Percentiles rank a stretch among this genome's conserved stretches.
These are phyloP conservation scores for Herpetomonas samuelpessoai DNA, from an alignment of 208 protist genomes.

Conservation along the genomic window DNA sequence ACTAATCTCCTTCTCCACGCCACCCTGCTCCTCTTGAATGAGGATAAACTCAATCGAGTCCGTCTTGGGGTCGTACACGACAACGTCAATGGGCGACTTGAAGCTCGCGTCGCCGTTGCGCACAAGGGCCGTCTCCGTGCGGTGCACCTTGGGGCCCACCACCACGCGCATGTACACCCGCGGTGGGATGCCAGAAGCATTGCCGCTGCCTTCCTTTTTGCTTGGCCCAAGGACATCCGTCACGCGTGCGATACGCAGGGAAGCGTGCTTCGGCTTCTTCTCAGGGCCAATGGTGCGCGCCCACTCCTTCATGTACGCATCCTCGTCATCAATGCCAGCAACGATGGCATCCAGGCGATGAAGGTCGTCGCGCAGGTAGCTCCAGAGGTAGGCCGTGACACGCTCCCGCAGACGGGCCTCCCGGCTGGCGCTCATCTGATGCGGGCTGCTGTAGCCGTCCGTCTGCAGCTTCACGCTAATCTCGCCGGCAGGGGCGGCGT, in stretches of 20 bases:
- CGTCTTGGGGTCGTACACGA: conserved; percentile 37
- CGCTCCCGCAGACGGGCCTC: conserved; percentile 50
- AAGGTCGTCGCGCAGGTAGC: conserved; percentile 74
- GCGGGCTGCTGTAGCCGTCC: conserved; percentile 40
- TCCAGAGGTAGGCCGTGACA: conserved; percentile 73
- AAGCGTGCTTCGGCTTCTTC: conserved; percentile 23
- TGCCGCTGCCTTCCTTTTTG: conserved; percentile 5
- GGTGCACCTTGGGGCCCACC: conserved; percentile 34
- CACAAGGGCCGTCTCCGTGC: conserved; percentile 21
- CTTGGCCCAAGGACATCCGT: conserved; percentile 16
- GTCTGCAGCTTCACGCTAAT: conserved; percentile 45
- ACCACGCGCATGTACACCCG: conserved; percentile 35
- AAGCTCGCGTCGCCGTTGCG: conserved; percentile 37
- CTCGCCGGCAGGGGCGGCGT: conserved; percentile 53
- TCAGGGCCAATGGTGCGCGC: conserved; percentile 57
- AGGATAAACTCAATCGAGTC: conserved; percentile 57
- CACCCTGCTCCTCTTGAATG: conserved; percentile 28
- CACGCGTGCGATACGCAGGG: conserved; percentile 29
- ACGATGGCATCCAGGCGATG: conserved; percentile 75
- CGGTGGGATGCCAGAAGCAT: not conserved
- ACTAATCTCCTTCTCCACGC: conserved; percentile 48
- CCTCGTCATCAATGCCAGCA: conserved; percentile 43
- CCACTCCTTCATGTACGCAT: conserved; percentile 57
- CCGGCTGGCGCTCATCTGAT: conserved; percentile 21
- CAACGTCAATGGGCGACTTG: conserved; percentile 31